Percentiles rank a stretch among this genome's conserved stretches.
phyloP scores from a whole-genome alignment of 495 filamentous ascomycete genomes.

The Aspergillus wentii region DNA sequence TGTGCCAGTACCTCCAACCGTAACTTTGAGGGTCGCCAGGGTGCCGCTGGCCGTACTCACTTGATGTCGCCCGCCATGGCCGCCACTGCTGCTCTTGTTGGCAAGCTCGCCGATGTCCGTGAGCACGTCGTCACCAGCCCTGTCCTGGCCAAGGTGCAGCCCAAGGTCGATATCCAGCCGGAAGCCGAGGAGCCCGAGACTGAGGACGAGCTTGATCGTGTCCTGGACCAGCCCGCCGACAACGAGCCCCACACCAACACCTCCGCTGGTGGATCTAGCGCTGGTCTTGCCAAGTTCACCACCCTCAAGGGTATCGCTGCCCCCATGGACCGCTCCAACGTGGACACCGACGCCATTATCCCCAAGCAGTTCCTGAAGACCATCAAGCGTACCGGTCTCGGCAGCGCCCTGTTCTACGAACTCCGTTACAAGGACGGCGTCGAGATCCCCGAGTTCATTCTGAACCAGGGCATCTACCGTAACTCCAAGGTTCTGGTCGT shows the following conservation, averaged over 20 bases:
- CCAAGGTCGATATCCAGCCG: slow-evolving; percentile 52
- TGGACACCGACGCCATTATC: slow-evolving; percentile 98
- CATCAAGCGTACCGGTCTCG: slow-evolving; percentile 95
- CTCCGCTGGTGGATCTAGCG: slow-evolving; percentile 42
- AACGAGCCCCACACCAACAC: slow-evolving; percentile 57
- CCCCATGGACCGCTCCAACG: slow-evolving; percentile 79
- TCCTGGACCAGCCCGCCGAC: slow-evolving; percentile 73
- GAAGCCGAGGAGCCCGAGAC: slow-evolving; percentile 67
- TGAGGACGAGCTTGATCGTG: slow-evolving; percentile 71
- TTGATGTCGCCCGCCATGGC: slow-evolving; percentile 98
- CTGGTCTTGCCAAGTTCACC: slow-evolving; percentile 77
- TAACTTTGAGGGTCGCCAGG: slow-evolving; percentile 96
- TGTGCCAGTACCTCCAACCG: slow-evolving; percentile 95
- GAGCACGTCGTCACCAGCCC: slow-evolving; percentile 60
- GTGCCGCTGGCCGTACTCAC: slow-evolving; percentile 88
- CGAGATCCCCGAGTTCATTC: slow-evolving; percentile 76
- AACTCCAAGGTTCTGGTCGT: slow-evolving; percentile 86
- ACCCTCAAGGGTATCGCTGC: slow-evolving; percentile 82
- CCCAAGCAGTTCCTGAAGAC: slow-evolving; percentile 99
- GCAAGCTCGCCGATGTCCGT: slow-evolving; percentile 87
- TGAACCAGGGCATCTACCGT: slow-evolving; percentile 88
- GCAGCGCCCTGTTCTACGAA: slow-evolving; percentile 79
- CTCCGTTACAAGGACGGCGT: slow-evolving; percentile 72
- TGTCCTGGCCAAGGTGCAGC: slow-evolving; percentile 52
- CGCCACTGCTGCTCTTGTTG: slow-evolving; percentile 81